Base-by-base conservation (phyloP, 805 yeast species). In the Lachancea meyersii region DNA sequence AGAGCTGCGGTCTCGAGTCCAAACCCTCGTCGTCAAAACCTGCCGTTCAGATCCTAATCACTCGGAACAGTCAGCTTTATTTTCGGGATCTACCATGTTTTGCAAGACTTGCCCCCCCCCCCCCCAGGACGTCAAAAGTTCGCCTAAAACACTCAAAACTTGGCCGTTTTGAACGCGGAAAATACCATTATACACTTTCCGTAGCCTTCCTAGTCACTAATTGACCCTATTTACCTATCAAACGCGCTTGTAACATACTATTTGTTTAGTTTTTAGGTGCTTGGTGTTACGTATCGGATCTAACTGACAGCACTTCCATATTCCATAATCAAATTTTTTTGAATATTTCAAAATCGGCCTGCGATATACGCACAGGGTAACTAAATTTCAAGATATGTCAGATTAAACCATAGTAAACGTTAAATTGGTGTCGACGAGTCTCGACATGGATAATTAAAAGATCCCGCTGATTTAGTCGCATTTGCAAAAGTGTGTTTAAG, bases 1-100 rank as follows among this genome's bases (percentile, higher is more conserved):
- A n/a, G n/a, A n/a, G n/a, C n/a, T n/a, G n/a, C n/a, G n/a, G n/a
- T n/a, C n/a, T n/a, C n/a, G n/a, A n/a, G n/a, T n/a, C n/a, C n/a
- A n/a, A 93, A 82, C 44, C 96, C 86, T 70, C 88, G 96, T 65
- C 91, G 82, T 53, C 96, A 96, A 62, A 91, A 79, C 72, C 86
- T 88, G 73, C 88, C 96, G 57, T 97, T 88, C 7, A 28, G n/a
- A 28, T 28, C 31, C 31, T 28, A 28, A 28, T 28, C 16, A 69
- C 89, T n/a, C 31, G 16, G 6, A 7, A 23, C 6, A 23, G 6
- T 6, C 26, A 23, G 6, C 26, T 23, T 23, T 10, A 6, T 23
- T 10, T 10, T 6, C 9, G n/a, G n/a, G n/a, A n/a, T n/a, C n/a
- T n/a, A n/a, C n/a, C n/a, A n/a, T n/a, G n/a, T n/a, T n/a, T n/a